A percentile compares a stretch with the other conserved stretches of the same genome.
phyloP scores from a whole-genome alignment of 441 rosid genomes.

The Brassica hybrid region DNA sequence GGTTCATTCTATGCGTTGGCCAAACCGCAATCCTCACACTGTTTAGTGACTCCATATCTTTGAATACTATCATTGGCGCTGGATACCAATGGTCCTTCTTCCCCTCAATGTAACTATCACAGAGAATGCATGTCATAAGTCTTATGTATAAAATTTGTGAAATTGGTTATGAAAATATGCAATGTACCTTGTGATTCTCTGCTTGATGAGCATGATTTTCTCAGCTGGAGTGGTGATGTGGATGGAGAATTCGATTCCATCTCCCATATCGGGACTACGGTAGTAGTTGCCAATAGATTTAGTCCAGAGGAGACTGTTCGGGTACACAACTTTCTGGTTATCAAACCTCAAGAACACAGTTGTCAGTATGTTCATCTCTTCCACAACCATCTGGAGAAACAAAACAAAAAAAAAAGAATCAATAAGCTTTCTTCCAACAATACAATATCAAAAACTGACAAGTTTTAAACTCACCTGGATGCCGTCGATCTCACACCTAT shows the following conservation, averaged over 20 bases:
- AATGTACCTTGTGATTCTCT: conserved; percentile 62
- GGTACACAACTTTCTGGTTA: conserved; percentile 65
- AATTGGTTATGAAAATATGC: not conserved
- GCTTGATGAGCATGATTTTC: conserved; percentile 59
- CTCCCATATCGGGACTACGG: conserved; percentile 83
- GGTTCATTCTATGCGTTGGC: conserved; percentile 62
- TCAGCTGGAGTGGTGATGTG: conserved; percentile 72
- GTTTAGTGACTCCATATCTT: conserved; percentile 59
- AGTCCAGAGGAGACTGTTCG: conserved; percentile 67
- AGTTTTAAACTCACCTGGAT: conserved; percentile 54
- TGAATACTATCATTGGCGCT: conserved; percentile 54
- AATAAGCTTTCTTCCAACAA: too few species aligned
- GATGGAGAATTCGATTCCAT: conserved; percentile 64
- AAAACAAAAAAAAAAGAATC: not conserved
- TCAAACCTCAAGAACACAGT: conserved; percentile 72
- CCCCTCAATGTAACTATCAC: conserved; percentile 53
- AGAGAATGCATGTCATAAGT: not conserved
- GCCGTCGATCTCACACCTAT: conserved; percentile 77
- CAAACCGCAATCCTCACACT: conserved; percentile 62
- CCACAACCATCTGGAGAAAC: conserved; percentile 62
- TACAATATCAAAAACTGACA: not conserved
- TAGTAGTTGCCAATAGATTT: conserved; percentile 67
- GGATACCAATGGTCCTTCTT: conserved; percentile 65
- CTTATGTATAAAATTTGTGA: not conserved
- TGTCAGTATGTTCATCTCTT: conserved; percentile 79